These are phyloP conservation scores for Cyathus striatus DNA, from an alignment of 768 basidiomycete species.

Conservation along the genomic window DNA sequence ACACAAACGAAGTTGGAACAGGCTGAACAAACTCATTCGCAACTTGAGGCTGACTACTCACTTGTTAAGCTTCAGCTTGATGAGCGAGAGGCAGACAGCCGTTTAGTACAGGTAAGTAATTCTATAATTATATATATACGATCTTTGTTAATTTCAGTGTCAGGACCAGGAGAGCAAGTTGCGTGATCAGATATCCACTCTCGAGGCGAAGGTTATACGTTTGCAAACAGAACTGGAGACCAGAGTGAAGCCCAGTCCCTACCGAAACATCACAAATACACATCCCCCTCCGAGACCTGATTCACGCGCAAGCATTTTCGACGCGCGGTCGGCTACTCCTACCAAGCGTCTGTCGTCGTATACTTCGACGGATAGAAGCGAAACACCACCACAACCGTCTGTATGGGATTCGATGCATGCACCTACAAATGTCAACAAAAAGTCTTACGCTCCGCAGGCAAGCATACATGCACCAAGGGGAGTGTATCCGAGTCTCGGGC, in stretches of 20 bases:
- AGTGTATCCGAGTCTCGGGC: conserved; percentile 30
- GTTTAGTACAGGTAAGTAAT: conserved; percentile 52
- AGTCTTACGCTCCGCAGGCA: conserved; percentile 15
- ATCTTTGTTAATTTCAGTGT: conserved; percentile 1
- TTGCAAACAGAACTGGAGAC: conserved; percentile 58
- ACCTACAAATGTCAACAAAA: conserved; percentile 25
- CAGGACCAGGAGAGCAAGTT: conserved; percentile 71
- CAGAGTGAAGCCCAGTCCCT: conserved; percentile 28
- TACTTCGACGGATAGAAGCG: conserved; percentile 30
- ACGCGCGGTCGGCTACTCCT: conserved; percentile 46
- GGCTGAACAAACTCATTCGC: conserved; percentile 55
- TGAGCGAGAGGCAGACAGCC: conserved; percentile 68
- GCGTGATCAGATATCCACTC: conserved; percentile 56
- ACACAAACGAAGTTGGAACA: conserved; percentile 60
- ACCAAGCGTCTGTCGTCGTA: conserved; percentile 31
- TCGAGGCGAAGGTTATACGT: conserved; percentile 56
- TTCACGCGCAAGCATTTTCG: conserved; percentile 65
- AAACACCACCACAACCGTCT: conserved; percentile 48
- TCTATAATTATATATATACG: background rate
- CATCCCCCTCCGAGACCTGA: conserved; percentile 60
- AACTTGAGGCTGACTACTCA: conserved; percentile 69
- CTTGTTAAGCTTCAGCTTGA: conserved; percentile 68
- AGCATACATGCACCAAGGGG: conserved; percentile 26
- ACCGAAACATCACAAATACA: conserved; percentile 33
- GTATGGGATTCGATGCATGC: conserved; percentile 74